Evolutionary conservation across 108 stramenopile genomes (phyloP), one percentile per base, ranked within the genome.

Genomic region (Discostella pseudostelligera): DNA sequence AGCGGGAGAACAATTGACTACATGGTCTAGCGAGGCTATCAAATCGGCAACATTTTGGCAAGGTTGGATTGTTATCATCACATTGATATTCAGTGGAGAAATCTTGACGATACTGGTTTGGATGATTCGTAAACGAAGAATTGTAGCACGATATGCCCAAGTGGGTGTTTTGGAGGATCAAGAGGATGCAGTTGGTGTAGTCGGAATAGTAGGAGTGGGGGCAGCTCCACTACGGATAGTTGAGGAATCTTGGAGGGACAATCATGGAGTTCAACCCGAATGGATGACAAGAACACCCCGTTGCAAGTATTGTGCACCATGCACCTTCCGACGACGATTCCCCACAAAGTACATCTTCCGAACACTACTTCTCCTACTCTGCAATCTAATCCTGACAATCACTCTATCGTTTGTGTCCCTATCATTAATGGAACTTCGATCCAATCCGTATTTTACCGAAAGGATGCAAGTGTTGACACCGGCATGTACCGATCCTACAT

Each of bases 371-470:
- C 0, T 74, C 21, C 11, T 74, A 19, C 22, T 45, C 22, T 19
- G 74, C 45, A 79, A 79, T 42, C 26, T 43, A 17, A 26, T 73
- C 14, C 54, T 79, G 11, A 60, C 55, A 22, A 39, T 57, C 25
- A 46, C 67, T 1, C 39, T 79, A n/a, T 22, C 72, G 24, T 69
- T 79, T 26, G 62, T 65, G 14, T 51, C 73, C 6, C 29, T 74
- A 59, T 79, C 78, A 17, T 55, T 79, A 1, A 79, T 79, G 61
- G 78, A 79, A 62, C 63, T 74, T 13, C 19, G 70, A 8, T 19
- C 24, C 21, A 62, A 46, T 25, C 72, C 62, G 2, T 7, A 26
- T 29, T 64, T 74, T 12, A 53, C 47, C 42, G 73, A 69, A 25
- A 39, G 55, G 20, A 65, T 74, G 78, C 39, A 69, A 28, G 48